Evolutionary conservation across 805 yeast species (phyloP).

Genomic region (Allodekkera sacchari): DNA sequence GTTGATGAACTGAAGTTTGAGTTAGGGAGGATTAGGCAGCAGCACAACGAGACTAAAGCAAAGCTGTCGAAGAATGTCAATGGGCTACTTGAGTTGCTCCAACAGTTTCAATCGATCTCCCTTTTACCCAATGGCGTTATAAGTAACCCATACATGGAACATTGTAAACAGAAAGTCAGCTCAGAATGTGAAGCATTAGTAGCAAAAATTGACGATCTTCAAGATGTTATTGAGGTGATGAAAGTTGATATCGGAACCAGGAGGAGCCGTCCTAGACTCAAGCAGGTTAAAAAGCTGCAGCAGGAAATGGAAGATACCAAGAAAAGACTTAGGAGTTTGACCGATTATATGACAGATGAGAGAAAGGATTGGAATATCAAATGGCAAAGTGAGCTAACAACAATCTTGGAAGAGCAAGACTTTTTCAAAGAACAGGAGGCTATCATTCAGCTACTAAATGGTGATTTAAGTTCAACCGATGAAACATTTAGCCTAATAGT

Average conservation of each 20-base stretch:
- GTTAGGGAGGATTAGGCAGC: slow-evolving; percentile 48
- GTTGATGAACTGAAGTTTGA: slow-evolving; percentile 47
- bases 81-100: slow-evolving; percentile 36
- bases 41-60: slow-evolving; percentile 37
- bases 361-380: slow-evolving; percentile 81
- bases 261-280: slow-evolving; percentile 72
- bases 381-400: slow-evolving; percentile 88
- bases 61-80: slow-evolving; percentile 30
- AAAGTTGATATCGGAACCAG: slow-evolving; percentile 88
- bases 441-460: slow-evolving; percentile 65
- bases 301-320: slow-evolving; percentile 59
- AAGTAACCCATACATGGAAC: slow-evolving; percentile 53
- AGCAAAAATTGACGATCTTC: slow-evolving; percentile 81
- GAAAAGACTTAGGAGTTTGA: slow-evolving; percentile 41
- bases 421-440: slow-evolving; percentile 87
- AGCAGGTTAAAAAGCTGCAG: slow-evolving; percentile 58
- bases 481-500: slow-evolving; percentile 81
- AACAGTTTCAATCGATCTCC: slow-evolving; percentile 37
- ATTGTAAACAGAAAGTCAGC: slow-evolving; percentile 64
- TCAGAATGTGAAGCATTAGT: slow-evolving; percentile 68
- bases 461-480: slow-evolving; percentile 70
- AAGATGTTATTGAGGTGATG: slow-evolving; percentile 82
- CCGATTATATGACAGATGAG: slow-evolving; percentile 56
- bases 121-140: slow-evolving; percentile 18
- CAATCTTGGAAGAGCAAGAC: slow-evolving; percentile 90